Conservation (phyloP, 2,329 filamentous ascomycete genomes). For the Huntiella omanensis region DNA sequence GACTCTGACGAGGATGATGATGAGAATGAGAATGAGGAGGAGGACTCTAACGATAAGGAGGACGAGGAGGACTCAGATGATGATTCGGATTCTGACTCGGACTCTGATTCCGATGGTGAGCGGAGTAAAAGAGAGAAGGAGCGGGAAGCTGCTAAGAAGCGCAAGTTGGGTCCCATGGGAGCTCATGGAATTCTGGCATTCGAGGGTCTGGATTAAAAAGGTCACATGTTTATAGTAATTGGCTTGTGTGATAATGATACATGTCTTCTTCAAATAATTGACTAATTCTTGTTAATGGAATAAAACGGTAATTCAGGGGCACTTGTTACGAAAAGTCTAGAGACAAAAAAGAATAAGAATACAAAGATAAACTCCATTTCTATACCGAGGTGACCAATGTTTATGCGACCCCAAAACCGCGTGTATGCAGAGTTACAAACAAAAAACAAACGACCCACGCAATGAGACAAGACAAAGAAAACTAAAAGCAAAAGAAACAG, state of each 20-base stretch:
- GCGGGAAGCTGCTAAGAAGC: slow-evolving; percentile 17
- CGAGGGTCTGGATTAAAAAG: slow-evolving; percentile 24
- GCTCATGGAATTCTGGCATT: slow-evolving; percentile 33
- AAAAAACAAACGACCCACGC: not conserved
- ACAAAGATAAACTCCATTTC: not conserved
- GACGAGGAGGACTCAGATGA: slow-evolving; percentile 24
- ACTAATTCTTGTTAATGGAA: not conserved
- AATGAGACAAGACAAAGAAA: not conserved
- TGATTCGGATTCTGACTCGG: slow-evolving; percentile 11
- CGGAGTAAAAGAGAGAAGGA: slow-evolving; percentile 14
- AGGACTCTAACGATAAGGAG: slow-evolving; percentile 26
- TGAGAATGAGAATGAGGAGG: slow-evolving; percentile 13
- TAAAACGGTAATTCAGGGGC: not conserved
- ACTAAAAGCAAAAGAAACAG: not conserved
- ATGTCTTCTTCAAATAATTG: not conserved
- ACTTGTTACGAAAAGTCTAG: not conserved
- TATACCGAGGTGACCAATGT: too few relatives aligned
- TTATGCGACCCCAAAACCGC: too few relatives aligned
- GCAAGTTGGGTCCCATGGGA: slow-evolving; percentile 29
- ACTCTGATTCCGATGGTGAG: slow-evolving; percentile 3
- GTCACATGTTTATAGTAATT: not conserved
- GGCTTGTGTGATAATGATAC: not conserved
- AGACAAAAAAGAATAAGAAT: slow-evolving; percentile 1
- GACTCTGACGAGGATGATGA: slow-evolving; percentile 14
- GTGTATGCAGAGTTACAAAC: not conserved